Evolutionary conservation across 192 early-diverging fungal genomes (phyloP).

Genomic region (Coemansia sp.): DNA sequence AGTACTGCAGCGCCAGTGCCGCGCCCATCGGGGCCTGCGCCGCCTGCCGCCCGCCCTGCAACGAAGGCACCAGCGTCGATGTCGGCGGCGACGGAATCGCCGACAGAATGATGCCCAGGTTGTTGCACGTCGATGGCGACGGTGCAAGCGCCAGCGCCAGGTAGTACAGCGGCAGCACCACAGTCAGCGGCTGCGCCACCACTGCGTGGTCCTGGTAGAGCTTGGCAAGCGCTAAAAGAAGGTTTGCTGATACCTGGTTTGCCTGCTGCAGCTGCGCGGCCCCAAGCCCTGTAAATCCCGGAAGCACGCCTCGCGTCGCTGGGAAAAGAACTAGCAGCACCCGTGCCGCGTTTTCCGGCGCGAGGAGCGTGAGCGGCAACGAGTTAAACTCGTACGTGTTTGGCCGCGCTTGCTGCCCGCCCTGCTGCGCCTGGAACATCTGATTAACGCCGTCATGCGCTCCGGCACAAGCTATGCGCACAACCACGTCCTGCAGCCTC

Average conservation of each 20-base stretch:
- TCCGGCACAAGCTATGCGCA: slow-evolving; percentile 50
- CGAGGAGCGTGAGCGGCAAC: slow-evolving; percentile 62
- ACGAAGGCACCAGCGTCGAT: slow-evolving; percentile 53
- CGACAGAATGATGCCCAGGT: slow-evolving; percentile 80
- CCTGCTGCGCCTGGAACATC: slow-evolving; percentile 43
- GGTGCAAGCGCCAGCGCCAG: slow-evolving; percentile 75
- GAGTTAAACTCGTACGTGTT: slow-evolving; percentile 25
- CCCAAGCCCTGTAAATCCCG: slow-evolving; percentile 58
- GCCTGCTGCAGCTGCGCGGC: slow-evolving; percentile 47
- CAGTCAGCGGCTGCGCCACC: slow-evolving; percentile 60
- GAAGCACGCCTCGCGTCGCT: slow-evolving; percentile 66
- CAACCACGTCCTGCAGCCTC: slow-evolving; percentile 47
- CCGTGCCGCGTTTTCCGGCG: slow-evolving; percentile 65
- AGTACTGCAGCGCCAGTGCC: slow-evolving; percentile 81
- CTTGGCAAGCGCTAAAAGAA: slow-evolving; percentile 85
- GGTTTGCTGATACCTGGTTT: slow-evolving; percentile 50
- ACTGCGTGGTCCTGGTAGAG: slow-evolving; percentile 78
- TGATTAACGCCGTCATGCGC: slow-evolving; percentile 45
- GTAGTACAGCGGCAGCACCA: slow-evolving; percentile 84
- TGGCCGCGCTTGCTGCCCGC: slow-evolving; percentile 26
- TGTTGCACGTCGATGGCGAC: slow-evolving; percentile 89
- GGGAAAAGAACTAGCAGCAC: slow-evolving; percentile 62
- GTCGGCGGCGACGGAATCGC: slow-evolving; percentile 64
- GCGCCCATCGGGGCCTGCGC: slow-evolving; percentile 69
- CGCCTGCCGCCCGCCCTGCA: slow-evolving; percentile 49